Percentiles rank a stretch among this genome's conserved stretches.
phyloP scores from a whole-genome alignment of 306 rosid species.

The Lathyrus oleraceus region DNA sequence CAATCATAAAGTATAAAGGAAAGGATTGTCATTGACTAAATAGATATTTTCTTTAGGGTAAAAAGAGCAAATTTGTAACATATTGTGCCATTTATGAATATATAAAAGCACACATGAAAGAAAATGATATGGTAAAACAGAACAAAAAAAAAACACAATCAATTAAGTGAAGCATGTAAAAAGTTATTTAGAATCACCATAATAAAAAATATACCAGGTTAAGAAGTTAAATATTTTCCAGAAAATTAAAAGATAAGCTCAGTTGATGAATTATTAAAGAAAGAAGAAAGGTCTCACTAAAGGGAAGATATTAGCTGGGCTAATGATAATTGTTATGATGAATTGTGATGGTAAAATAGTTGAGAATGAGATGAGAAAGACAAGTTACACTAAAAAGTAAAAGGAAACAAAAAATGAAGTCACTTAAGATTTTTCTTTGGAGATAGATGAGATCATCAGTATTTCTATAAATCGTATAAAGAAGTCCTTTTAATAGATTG shows the following conservation, averaged over 20 bases:
- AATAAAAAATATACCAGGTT: conserved; percentile 6
- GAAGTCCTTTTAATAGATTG: not conserved
- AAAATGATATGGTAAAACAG: conserved; percentile 21
- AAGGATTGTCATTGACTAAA: conserved; percentile 2
- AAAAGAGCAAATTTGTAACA: conserved; percentile 10
- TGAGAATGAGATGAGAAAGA: conserved; percentile 19
- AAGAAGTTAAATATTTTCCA: conserved; percentile 11
- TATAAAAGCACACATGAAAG: conserved; percentile 19
- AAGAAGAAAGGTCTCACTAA: not conserved
- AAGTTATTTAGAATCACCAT: not conserved
- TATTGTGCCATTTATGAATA: conserved; percentile 19
- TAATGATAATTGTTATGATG: not conserved
- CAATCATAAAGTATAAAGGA: conserved; percentile 31
- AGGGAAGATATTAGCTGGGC: not conserved
- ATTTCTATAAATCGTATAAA: not conserved
- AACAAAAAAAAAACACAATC: not conserved
- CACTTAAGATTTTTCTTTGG: conserved; percentile 2
- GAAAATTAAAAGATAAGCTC: not conserved
- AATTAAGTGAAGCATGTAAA: conserved; percentile 16
- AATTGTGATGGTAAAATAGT: conserved; percentile 11
- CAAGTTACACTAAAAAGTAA: not conserved
- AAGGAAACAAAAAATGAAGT: not conserved
- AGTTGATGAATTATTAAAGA: not conserved
- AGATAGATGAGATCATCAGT: conserved; percentile 5
- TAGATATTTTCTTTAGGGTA: conserved; percentile 13